Evolutionary conservation across 2,329 filamentous ascomycete genomes (phyloP).

Genomic region (Verticillium klebahnii): DNA sequence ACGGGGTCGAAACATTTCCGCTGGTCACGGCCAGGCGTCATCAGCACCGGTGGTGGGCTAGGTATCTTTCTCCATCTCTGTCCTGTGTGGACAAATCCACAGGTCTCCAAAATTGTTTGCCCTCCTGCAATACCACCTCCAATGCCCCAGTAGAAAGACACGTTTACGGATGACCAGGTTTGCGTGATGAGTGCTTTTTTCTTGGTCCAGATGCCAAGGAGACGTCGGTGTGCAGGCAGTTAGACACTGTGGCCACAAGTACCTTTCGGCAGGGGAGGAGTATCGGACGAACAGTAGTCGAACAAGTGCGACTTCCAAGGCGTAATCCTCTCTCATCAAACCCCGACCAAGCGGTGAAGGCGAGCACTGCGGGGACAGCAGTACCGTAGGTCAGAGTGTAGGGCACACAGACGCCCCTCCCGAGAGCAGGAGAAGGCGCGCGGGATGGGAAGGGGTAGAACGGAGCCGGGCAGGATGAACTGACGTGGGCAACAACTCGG

Average conservation of each 20-base stretch:
- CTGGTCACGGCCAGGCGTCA: background rate
- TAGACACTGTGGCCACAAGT: background rate
- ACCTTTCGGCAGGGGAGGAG: background rate
- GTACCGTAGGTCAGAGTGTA: background rate
- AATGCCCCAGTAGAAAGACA: background rate
- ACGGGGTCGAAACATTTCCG: background rate
- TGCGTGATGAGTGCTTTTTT: background rate
- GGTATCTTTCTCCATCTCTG: background rate
- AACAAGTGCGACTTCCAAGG: background rate
- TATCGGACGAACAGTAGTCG: background rate
- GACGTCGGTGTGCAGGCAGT: background rate
- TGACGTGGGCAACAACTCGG: background rate
- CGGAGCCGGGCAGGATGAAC: background rate
- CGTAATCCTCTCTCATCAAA: background rate
- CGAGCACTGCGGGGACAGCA: background rate
- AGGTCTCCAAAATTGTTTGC: background rate
- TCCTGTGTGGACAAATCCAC: background rate
- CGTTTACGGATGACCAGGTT: background rate
- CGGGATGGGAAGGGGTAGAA: background rate
- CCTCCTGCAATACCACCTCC: no score
- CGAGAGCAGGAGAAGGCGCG: background rate
- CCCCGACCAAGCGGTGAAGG: background rate
- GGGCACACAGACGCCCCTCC: background rate
- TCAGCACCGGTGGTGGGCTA: background rate
- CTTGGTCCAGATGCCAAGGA: background rate